Evolutionary conservation across 805 yeast genomes (phyloP).

Genomic region (Citeromyces matritensis): DNA sequence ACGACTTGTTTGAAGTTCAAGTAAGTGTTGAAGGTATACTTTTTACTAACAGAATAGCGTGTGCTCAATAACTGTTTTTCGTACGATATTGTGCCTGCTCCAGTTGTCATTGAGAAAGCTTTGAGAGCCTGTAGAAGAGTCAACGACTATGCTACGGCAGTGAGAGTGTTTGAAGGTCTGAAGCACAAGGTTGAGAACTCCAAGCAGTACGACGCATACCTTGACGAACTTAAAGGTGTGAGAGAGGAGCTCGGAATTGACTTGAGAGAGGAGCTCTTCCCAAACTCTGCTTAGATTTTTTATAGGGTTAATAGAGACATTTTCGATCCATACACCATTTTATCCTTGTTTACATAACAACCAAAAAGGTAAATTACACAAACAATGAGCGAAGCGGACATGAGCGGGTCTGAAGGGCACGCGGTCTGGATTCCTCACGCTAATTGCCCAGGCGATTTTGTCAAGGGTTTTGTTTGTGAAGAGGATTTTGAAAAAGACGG

Average conservation of each 20-base stretch:
- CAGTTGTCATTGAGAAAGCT: constrained; percentile 89
- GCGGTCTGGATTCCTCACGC: constrained; percentile 73
- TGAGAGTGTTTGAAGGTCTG: constrained; percentile 94
- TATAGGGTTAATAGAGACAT: neutral
- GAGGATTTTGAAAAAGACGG: neutral
- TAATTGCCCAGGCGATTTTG: constrained; percentile 28
- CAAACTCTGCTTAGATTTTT: constrained; percentile 10
- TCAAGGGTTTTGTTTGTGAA: constrained; percentile 34
- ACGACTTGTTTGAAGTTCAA: constrained; percentile 76
- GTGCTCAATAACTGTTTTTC: constrained; percentile 96
- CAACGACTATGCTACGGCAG: constrained; percentile 96
- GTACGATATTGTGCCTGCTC: constrained; percentile 97
- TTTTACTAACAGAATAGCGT: constrained; percentile 27
- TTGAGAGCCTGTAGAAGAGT: constrained; percentile 97
- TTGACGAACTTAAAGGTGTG: constrained; percentile 83
- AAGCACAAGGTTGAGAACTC: constrained; percentile 91
- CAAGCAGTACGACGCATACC: constrained; percentile 90
- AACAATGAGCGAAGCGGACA: too few relatives aligned
- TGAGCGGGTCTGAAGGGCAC: constrained; percentile 3
- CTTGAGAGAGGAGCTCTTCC: constrained; percentile 78
- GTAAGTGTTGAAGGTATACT: constrained; percentile 10
- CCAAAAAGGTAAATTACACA: neutral
- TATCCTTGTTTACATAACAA: constrained; percentile 3
- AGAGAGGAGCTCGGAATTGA: constrained; percentile 90
- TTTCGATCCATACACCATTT: neutral